Percentiles rank a stretch among this genome's conserved stretches.
Conservation (phyloP, 805 yeast species). For the Ogataea ramenticola region DNA sequence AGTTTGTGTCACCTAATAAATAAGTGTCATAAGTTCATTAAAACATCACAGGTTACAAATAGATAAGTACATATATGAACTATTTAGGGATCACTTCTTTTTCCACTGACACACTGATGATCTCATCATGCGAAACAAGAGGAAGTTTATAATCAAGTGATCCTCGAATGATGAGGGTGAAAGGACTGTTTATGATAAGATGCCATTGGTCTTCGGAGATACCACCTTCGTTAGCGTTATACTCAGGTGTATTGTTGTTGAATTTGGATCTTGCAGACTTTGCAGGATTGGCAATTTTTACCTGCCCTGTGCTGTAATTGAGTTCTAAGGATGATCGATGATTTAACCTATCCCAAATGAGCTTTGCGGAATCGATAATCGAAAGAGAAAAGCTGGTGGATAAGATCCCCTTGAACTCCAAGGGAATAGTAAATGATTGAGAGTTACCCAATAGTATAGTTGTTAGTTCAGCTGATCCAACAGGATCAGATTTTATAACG, state of each 20-base stretch:
- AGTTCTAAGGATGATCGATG: conserved; percentile 10
- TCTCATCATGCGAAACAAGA: conserved; percentile 14
- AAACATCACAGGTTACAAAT: neutral
- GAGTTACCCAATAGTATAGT: conserved; percentile 27
- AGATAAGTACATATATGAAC: neutral
- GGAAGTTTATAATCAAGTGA: conserved; percentile 25
- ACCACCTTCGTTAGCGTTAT: conserved; percentile 9
- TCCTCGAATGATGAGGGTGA: conserved; percentile 24
- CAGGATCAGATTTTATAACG: conserved; percentile 6
- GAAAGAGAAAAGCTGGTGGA: conserved; percentile 6
- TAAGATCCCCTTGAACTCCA: conserved; percentile 21
- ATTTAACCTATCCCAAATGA: conserved; percentile 15
- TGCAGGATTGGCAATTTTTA: conserved; percentile 24
- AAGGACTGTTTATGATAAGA: conserved; percentile 18
- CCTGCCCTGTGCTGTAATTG: conserved; percentile 19
- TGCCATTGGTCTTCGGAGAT: conserved; percentile 23
- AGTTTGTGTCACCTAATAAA: too few relatives aligned
- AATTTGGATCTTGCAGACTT: conserved; percentile 14
- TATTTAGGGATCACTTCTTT: neutral
- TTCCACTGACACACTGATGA: conserved; percentile 20
- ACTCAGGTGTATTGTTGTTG: conserved; percentile 1
- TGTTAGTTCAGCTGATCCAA: conserved; percentile 12
- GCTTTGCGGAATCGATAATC: conserved; percentile 7
- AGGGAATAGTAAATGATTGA: conserved; percentile 21
- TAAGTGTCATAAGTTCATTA: too few relatives aligned